phyloP scores from a whole-genome alignment of 345 rosid species.

The Euphorbia tirucalli region DNA sequence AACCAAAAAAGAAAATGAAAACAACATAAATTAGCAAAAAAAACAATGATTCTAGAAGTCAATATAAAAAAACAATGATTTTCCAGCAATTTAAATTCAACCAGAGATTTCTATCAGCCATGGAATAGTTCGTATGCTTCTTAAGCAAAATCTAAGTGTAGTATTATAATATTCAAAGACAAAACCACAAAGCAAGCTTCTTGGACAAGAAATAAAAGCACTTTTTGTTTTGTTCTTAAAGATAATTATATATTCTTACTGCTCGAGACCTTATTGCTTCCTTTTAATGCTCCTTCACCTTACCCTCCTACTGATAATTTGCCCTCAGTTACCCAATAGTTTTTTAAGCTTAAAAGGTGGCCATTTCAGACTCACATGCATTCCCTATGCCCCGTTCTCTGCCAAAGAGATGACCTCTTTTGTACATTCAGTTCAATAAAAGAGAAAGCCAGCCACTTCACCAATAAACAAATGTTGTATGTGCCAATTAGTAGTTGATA shows the following conservation, averaged over 20 bases:
- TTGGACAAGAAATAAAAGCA: neutral
- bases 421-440: neutral
- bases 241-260: neutral
- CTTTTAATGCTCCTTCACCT: neutral
- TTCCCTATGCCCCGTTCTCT: neutral
- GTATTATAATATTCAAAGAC: neutral
- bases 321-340: neutral
- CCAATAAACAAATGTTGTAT: neutral
- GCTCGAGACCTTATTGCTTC: neutral
- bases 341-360: neutral
- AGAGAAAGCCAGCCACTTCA: neutral
- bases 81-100: neutral
- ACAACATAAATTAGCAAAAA: conserved; percentile 26
- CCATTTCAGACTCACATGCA: neutral
- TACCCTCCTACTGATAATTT: neutral
- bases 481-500: too few species aligned
- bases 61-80: neutral
- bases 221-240: neutral
- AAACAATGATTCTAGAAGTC: conserved; percentile 11
- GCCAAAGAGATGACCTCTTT: neutral
- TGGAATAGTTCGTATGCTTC: neutral
- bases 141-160: neutral
- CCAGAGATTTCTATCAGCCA: neutral
- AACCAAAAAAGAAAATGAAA: conserved; percentile 16
- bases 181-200: neutral